These are phyloP conservation scores for Populus hybrid DNA, from an alignment of 441 rosid species.

Conservation along the genomic window DNA sequence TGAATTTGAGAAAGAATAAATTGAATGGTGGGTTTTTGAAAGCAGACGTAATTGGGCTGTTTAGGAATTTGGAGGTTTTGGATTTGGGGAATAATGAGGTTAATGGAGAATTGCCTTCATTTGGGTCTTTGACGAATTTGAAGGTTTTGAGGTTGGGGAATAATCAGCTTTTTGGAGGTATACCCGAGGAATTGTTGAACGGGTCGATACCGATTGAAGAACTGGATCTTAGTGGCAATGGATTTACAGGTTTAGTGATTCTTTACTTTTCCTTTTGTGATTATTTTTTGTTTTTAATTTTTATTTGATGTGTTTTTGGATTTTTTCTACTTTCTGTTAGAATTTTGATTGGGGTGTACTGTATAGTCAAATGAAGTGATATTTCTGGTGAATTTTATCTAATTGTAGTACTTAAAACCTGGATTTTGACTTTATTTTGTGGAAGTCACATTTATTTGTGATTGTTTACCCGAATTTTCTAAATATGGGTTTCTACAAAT, in stretches of 20 bases:
- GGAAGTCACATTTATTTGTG: no score
- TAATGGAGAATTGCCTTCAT: slow-evolving; percentile 61
- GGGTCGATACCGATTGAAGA: slow-evolving; percentile 53
- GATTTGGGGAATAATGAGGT: slow-evolving; percentile 60
- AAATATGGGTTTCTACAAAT: neutral
- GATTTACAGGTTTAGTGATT: slow-evolving; percentile 63
- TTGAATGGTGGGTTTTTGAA: slow-evolving; percentile 57
- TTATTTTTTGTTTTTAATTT: neutral
- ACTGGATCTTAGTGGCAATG: slow-evolving; percentile 87
- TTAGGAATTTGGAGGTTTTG: slow-evolving; percentile 62
- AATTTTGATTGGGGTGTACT: neutral
- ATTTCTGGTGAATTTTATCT: neutral
- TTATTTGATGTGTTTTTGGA: neutral
- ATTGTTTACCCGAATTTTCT: neutral
- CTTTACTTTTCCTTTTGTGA: slow-evolving; percentile 12
- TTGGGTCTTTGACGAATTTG: slow-evolving; percentile 49
- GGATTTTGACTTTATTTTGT: neutral
- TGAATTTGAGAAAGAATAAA: slow-evolving; percentile 67
- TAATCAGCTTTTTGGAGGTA: slow-evolving; percentile 56
- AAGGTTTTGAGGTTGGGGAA: slow-evolving; percentile 54
- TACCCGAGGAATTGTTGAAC: slow-evolving; percentile 64
- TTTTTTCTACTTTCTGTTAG: neutral
- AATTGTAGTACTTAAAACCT: neutral
- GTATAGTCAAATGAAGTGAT: slow-evolving; percentile 2
- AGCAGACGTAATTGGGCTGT: slow-evolving; percentile 46